Percentiles rank a stretch among this genome's conserved stretches.
Evolutionary conservation across 306 rosid genomes (phyloP).

Genomic region (Malus domestica): ASM211411v1 NC_041801.1:6820501-6821000

Average conservation of each 20-base stretch:
- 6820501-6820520: too few species aligned
- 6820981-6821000: conserved; percentile 5
- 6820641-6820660: conserved; percentile 59
- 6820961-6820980: conserved; percentile 15
- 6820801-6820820: conserved; percentile 68
- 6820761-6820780: conserved; percentile 48
- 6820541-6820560: too few species aligned
- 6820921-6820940: conserved; percentile 45
- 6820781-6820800: conserved; percentile 72
- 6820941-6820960: conserved; percentile 85
- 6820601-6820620: conserved; percentile 16
- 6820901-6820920: conserved; percentile 62
- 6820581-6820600: background rate
- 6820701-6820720: conserved; percentile 63
- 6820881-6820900: conserved; percentile 32
- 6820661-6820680: conserved; percentile 23
- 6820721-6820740: conserved; percentile 82
- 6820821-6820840: conserved; percentile 76
- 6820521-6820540: too few species aligned
- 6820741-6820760: conserved; percentile 73
- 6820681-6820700: conserved; percentile 34
- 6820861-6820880: conserved; percentile 37
- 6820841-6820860: conserved; percentile 81
- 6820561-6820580: too few species aligned
- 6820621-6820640: conserved; percentile 71